Conservation (phyloP, 805 yeast genomes). For the Lipomyces yamadae region DNA sequence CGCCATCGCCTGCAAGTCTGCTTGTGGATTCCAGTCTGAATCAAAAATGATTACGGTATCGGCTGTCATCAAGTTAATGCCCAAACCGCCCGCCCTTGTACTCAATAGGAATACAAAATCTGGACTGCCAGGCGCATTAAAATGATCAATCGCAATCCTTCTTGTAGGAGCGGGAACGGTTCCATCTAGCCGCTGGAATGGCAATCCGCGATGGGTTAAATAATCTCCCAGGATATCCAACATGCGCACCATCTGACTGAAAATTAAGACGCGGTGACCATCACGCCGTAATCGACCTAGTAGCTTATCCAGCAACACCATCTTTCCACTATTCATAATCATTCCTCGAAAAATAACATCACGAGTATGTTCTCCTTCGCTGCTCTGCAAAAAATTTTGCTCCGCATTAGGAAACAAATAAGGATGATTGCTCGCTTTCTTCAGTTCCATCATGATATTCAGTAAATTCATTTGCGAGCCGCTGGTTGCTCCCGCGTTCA, state of each 20-base stretch:
- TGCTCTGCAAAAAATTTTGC: conserved; percentile 71
- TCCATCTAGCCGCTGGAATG: conserved; percentile 94
- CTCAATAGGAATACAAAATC: conserved; percentile 89
- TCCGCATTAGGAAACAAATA: conserved; percentile 94
- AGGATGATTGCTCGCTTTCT: conserved; percentile 97
- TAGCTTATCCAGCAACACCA: conserved; percentile 92
- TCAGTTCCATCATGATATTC: conserved; percentile 93
- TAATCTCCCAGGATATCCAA: conserved; percentile 95
- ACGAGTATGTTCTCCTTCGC: conserved; percentile 58
- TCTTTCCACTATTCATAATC: conserved; percentile 97
- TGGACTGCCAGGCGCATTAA: conserved; percentile 88
- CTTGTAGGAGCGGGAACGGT: conserved; percentile 94
- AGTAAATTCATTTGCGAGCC: conserved; percentile 80
- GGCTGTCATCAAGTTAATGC: conserved; percentile 98
- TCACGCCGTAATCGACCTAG: conserved; percentile 83
- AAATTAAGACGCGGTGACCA: conserved; percentile 94
- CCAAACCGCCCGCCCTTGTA: conserved; percentile 98
- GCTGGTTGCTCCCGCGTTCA: conserved; percentile 80
- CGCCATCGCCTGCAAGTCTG: conserved; percentile 99
- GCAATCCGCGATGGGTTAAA: conserved; percentile 79
- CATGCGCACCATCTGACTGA: conserved; percentile 97
- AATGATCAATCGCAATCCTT: conserved; percentile 93
- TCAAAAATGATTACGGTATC: conserved; percentile 98
- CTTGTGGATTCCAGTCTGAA: conserved; percentile 99
- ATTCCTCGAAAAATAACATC: conserved; percentile 86